These are phyloP conservation scores for Dipodascus albidus DNA, from an alignment of 805 yeast genomes.

Conservation along the genomic window DNA sequence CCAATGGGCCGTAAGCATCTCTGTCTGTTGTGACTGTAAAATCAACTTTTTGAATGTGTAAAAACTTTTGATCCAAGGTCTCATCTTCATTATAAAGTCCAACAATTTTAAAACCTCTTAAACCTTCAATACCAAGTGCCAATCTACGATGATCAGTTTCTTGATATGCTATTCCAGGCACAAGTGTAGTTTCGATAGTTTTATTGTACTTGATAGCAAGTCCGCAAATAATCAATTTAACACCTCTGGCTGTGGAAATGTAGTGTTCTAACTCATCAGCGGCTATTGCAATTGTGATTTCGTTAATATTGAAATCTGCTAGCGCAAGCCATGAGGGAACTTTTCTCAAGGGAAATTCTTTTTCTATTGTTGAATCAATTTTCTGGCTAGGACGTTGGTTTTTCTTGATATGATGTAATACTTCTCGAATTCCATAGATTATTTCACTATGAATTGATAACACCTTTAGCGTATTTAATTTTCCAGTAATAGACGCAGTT, in stretches of 20 bases:
- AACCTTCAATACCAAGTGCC: slow-evolving; percentile 16
- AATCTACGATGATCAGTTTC: slow-evolving; percentile 15
- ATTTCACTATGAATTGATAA: slow-evolving; percentile 23
- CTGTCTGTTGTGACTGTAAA: slow-evolving; percentile 14
- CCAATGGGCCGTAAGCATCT: slow-evolving; percentile 6
- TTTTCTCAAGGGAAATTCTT: slow-evolving; percentile 8
- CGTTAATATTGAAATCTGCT: slow-evolving; percentile 20
- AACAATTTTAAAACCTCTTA: slow-evolving; percentile 16
- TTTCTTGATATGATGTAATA: slow-evolving; percentile 7
- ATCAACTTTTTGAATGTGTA: slow-evolving; percentile 19
- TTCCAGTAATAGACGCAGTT: slow-evolving; percentile 17
- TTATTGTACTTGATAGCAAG: slow-evolving; percentile 11
- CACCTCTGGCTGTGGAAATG: slow-evolving; percentile 11
- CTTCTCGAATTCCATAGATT: slow-evolving; percentile 21
- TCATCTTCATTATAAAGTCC: slow-evolving; percentile 17
- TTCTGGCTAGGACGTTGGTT: neutral
- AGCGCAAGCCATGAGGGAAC: slow-evolving; percentile 21
- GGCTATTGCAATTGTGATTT: slow-evolving; percentile 16
- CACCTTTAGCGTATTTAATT: slow-evolving; percentile 19
- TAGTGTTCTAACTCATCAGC: slow-evolving; percentile 9
- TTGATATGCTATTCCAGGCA: neutral
- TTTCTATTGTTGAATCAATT: neutral
- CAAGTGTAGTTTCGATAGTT: neutral
- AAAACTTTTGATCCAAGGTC: slow-evolving; percentile 12
- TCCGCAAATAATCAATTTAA: slow-evolving; percentile 13